phyloP scores from a whole-genome alignment of 2,329 filamentous ascomycete species.

The Microdochium nivale region DNA sequence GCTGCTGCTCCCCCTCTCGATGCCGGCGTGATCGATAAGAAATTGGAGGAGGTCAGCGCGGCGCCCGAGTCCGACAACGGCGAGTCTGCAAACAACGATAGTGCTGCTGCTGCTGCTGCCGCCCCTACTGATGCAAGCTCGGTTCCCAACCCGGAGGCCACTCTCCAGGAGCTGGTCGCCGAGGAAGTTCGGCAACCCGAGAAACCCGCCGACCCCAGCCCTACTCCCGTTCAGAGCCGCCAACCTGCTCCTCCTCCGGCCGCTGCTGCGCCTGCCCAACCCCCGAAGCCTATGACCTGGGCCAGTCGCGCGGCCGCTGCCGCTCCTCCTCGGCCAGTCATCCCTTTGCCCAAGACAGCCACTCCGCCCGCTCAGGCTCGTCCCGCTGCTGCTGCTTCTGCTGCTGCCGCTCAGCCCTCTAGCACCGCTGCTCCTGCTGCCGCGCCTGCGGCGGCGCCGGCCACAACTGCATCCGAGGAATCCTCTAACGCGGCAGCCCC shows the following conservation, averaged over 20 bases:
- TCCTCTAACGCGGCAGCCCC: slow-evolving; percentile 27
- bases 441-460: slow-evolving; percentile 28
- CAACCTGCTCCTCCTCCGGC: slow-evolving; percentile 34
- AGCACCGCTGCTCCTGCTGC: slow-evolving; percentile 28
- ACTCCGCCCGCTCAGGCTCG: slow-evolving; percentile 43
- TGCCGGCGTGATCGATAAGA: slow-evolving; percentile 46
- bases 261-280: slow-evolving; percentile 41
- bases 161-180: slow-evolving; percentile 41
- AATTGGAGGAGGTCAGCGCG: slow-evolving; percentile 45
- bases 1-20: slow-evolving; percentile 24
- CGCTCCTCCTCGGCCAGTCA: slow-evolving; percentile 39
- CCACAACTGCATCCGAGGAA: slow-evolving; percentile 34
- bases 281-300: slow-evolving; percentile 64
- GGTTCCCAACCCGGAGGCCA: slow-evolving; percentile 39
- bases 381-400: slow-evolving; percentile 39
- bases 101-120: slow-evolving; percentile 23
- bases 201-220: slow-evolving; percentile 56
- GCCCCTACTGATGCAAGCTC: slow-evolving; percentile 18
- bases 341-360: slow-evolving; percentile 49
- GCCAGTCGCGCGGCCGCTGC: slow-evolving; percentile 59
- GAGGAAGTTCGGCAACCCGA: slow-evolving; percentile 50
- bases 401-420: background rate
- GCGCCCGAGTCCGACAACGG: slow-evolving; percentile 15
- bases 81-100: background rate
- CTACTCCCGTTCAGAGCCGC: slow-evolving; percentile 42